Conservation (phyloP, 805 yeast species). For the Priceomyces medius region DNA sequence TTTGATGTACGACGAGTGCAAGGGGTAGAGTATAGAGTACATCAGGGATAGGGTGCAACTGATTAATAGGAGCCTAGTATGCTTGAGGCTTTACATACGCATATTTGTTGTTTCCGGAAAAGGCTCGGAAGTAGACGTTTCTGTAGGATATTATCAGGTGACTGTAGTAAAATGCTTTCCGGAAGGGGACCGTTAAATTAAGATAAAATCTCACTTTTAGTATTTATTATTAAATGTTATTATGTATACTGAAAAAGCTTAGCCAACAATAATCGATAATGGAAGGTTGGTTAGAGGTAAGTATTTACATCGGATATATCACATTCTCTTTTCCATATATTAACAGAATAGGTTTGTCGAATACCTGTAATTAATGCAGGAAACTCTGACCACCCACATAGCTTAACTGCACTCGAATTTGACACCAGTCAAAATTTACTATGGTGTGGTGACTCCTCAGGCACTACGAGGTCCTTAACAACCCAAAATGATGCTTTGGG, state of each 20-base stretch:
- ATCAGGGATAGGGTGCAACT: too few relatives aligned
- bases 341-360: constrained; percentile 27
- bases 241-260: too few relatives aligned
- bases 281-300: constrained; percentile 55
- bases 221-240: neutral
- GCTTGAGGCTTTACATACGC: too few relatives aligned
- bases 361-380: constrained; percentile 18
- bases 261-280: constrained; percentile 19
- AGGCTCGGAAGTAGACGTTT: too few relatives aligned
- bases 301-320: constrained; percentile 16
- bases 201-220: neutral
- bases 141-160: too few relatives aligned
- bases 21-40: too few relatives aligned
- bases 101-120: too few relatives aligned
- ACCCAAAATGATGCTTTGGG: constrained; percentile 19
- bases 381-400: constrained; percentile 11
- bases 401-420: constrained; percentile 42
- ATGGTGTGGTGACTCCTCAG: constrained; percentile 79
- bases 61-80: too few relatives aligned
- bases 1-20: too few relatives aligned
- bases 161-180: too few relatives aligned
- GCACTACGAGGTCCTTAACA: constrained; percentile 40
- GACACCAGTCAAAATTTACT: constrained; percentile 73
- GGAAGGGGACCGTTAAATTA: neutral
- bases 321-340: constrained; percentile 4